phyloP scores from a whole-genome alignment of 2,329 filamentous ascomycete species.

The Neonectria coccinea region DNA sequence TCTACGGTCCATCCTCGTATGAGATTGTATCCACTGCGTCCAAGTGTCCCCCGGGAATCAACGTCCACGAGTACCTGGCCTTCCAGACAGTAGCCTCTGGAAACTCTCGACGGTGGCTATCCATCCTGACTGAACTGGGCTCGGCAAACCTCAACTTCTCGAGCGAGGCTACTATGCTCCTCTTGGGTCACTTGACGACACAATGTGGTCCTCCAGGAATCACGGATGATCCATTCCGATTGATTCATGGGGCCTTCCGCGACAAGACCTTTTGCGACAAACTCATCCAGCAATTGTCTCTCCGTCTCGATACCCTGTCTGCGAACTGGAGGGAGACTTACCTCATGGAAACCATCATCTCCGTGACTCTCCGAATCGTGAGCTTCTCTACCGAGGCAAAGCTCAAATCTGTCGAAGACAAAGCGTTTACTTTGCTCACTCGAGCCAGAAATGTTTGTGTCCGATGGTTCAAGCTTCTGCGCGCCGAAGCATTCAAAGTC shows the following conservation, averaged over 20 bases:
- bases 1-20: slow-evolving; percentile 64
- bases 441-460: slow-evolving; percentile 52
- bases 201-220: slow-evolving; percentile 63
- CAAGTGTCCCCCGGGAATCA: slow-evolving; percentile 60
- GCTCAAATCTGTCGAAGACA: neutral
- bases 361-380: slow-evolving; percentile 58
- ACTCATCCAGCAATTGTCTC: slow-evolving; percentile 61
- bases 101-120: slow-evolving; percentile 60
- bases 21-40: slow-evolving; percentile 63
- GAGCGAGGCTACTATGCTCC: slow-evolving; percentile 61
- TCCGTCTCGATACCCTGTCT: slow-evolving; percentile 57
- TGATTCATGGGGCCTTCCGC: slow-evolving; percentile 61
- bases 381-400: slow-evolving; percentile 27
- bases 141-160: slow-evolving; percentile 71
- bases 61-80: slow-evolving; percentile 65
- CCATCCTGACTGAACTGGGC: slow-evolving; percentile 62
- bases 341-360: slow-evolving; percentile 69
- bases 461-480: slow-evolving; percentile 62
- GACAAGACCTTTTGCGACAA: slow-evolving; percentile 62
- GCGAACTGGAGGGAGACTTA: slow-evolving; percentile 70
- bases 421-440: slow-evolving; percentile 23
- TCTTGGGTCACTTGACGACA: slow-evolving; percentile 64
- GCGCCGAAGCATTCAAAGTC: slow-evolving; percentile 56
- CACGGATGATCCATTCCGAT: slow-evolving; percentile 50
- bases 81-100: slow-evolving; percentile 63